Evolutionary conservation across 148 eudicot species (phyloP), one percentile per base, ranked within the genome.

Genomic region (Rhododendron ferrugineum): DNA sequence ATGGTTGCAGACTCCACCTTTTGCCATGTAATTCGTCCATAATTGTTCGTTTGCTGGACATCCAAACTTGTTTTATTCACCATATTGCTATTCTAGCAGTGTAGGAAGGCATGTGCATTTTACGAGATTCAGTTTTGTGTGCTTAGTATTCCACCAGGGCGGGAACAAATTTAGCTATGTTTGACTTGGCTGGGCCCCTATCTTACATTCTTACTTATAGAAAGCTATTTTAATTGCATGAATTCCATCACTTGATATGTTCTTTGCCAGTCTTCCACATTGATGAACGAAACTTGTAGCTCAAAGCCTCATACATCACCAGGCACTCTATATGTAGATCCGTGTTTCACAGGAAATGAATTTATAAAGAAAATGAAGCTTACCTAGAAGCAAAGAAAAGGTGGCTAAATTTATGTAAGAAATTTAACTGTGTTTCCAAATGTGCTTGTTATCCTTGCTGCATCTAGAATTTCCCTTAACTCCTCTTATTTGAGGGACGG

Each of bases 401-500:
- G 82, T 54, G 37, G 46, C 68, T 80, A 11, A 52, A 50, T 28
- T 47, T n/a, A 79, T 30, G 36, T 23, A 47, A 49, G 52, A 30
- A 47, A 47, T 49, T 79, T 79, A 3, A 79, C 13, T 49, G 5
- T 79, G 64, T 14, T 46, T 78, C 44, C 54, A 16, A 82, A 37
- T 62, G 9, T 32, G 44, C 46, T 47, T 83, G 79, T 83, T 73
- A 83, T 73, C 37, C 9, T 37, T 46, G 79, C 46, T 72, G 79
- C 73, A 30, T 83, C 42, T 28, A 28, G 30, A 11, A 46, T 68
- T 70, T 58, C 60, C 47, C 32, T 9, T 37, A 16, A 15, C 40
- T 30, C 6, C 1, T 22, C 73, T 70, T 15, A 68, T 68, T 68
- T 70, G 60, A 44, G 70, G n/a, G 28, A 70, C 16, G 34, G 11